phyloP scores from a whole-genome alignment of 768 basidiomycete genomes.

The Imleria badia region DNA sequence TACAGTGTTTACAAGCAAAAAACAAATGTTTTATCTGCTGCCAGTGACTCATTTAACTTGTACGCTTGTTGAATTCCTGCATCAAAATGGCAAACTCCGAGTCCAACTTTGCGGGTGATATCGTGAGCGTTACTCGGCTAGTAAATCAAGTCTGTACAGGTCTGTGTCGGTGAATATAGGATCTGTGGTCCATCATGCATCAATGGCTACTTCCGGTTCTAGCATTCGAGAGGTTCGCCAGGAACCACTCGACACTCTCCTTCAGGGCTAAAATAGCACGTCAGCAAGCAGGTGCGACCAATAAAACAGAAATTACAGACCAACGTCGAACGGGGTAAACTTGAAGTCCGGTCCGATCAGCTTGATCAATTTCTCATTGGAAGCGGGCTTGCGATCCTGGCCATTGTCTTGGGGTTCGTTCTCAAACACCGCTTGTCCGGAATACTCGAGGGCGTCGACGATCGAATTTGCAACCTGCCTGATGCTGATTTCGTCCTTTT shows the following conservation, averaged over 20 bases:
- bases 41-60: neutral
- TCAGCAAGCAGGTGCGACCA: neutral
- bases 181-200: constrained; percentile 7
- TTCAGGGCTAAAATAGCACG: constrained; percentile 56
- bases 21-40: neutral
- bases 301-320: constrained; percentile 38
- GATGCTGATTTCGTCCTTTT: constrained; percentile 94
- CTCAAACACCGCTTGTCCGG: constrained; percentile 80
- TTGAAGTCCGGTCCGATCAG: constrained; percentile 71
- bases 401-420: constrained; percentile 69
- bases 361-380: constrained; percentile 81
- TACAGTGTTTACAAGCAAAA: constrained; percentile 1
- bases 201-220: constrained; percentile 46
- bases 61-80: neutral
- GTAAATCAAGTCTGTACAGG: neutral
- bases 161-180: neutral
- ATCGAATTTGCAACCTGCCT: constrained; percentile 89
- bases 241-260: constrained; percentile 83
- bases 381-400: constrained; percentile 95
- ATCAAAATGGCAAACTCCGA: neutral
- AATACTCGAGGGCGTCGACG: constrained; percentile 76
- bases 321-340: constrained; percentile 89
- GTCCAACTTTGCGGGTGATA: neutral
- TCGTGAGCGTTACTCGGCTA: neutral
- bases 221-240: constrained; percentile 74